phyloP scores from a whole-genome alignment of 768 basidiomycete genomes.

The Mycena galericulata region DNA sequence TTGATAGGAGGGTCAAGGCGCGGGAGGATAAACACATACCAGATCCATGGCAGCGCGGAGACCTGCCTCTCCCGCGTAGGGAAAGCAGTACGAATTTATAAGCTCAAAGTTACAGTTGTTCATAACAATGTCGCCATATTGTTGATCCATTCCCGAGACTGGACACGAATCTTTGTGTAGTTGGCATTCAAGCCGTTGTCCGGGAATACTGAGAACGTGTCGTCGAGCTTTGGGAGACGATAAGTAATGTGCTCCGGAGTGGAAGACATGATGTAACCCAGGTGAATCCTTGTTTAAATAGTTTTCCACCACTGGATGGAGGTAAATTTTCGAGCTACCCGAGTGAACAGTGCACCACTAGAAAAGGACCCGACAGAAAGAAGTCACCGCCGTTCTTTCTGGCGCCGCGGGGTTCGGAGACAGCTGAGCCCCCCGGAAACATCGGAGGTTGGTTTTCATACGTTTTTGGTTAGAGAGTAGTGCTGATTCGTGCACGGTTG shows the following conservation, averaged over 20 bases:
- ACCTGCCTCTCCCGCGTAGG: slow-evolving; percentile 26
- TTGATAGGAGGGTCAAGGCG: neutral
- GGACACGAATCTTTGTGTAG: slow-evolving; percentile 7
- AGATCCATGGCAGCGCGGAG: slow-evolving; percentile 29
- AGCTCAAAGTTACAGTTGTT: slow-evolving; percentile 32
- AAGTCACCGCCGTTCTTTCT: no score
- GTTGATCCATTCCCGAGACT: slow-evolving; percentile 30
- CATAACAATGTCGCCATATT: slow-evolving; percentile 27
- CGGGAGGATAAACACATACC: slow-evolving; percentile 11
- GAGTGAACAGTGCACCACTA: no score
- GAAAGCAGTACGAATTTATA: slow-evolving; percentile 15
- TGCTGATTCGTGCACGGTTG: no score
- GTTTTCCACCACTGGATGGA: no score
- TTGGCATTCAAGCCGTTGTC: slow-evolving; percentile 20
- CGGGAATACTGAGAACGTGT: slow-evolving; percentile 23
- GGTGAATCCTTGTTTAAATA: no score
- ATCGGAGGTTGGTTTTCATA: no score
- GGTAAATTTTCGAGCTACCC: no score
- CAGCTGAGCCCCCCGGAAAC: no score
- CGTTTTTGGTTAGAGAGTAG: no score
- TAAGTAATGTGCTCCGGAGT: neutral
- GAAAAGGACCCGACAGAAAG: no score
- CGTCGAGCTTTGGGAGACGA: slow-evolving; percentile 27
- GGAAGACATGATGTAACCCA: slow-evolving; percentile 3
- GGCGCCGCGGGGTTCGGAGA: no score